A percentile compares a stretch with the other conserved stretches of the same genome.
These are phyloP conservation scores for Pythium monospermum DNA, from an alignment of 352 stramenopile species.

Conservation along the genomic window DNA sequence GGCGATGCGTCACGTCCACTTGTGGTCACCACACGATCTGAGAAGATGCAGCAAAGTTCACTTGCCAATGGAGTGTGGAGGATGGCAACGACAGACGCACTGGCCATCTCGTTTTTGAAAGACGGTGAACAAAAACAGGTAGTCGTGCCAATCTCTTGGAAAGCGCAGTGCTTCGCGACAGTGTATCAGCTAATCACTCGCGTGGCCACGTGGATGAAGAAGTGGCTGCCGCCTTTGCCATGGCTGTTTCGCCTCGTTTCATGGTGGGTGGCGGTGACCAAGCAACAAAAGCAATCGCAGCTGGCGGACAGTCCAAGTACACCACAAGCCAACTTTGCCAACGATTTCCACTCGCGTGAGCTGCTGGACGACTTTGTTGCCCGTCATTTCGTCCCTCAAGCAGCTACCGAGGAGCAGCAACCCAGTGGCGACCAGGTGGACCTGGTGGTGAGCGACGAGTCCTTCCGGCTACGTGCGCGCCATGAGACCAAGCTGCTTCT, in stretches of 20 bases:
- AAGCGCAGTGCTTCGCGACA: too few species aligned
- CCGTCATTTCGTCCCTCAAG: neutral
- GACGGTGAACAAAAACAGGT: too few species aligned
- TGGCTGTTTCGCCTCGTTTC: too few species aligned
- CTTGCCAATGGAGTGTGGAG: neutral
- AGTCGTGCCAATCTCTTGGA: too few species aligned
- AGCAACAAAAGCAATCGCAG: too few species aligned
- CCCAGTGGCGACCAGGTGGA: too few species aligned
- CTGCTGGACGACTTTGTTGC: constrained; percentile 4
- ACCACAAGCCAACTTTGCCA: neutral
- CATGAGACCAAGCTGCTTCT: constrained; percentile 55
- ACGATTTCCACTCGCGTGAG: constrained; percentile 1
- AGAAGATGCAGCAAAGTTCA: neutral
- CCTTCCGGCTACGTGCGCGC: constrained; percentile 57
- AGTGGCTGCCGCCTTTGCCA: too few species aligned
- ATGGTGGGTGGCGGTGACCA: too few species aligned
- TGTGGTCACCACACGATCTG: constrained; percentile 1
- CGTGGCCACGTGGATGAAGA: too few species aligned
- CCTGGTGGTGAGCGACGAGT: constrained; percentile 18
- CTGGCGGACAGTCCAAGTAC: too few species aligned
- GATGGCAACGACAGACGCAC: neutral
- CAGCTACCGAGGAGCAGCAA: too few species aligned
- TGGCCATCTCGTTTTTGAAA: neutral
- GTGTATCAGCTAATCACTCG: too few species aligned
- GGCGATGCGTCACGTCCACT: neutral